These are phyloP conservation scores for Aspergillus fumigatiaffinis DNA, from an alignment of 2,329 filamentous ascomycete species.

Conservation along the genomic window DNA sequence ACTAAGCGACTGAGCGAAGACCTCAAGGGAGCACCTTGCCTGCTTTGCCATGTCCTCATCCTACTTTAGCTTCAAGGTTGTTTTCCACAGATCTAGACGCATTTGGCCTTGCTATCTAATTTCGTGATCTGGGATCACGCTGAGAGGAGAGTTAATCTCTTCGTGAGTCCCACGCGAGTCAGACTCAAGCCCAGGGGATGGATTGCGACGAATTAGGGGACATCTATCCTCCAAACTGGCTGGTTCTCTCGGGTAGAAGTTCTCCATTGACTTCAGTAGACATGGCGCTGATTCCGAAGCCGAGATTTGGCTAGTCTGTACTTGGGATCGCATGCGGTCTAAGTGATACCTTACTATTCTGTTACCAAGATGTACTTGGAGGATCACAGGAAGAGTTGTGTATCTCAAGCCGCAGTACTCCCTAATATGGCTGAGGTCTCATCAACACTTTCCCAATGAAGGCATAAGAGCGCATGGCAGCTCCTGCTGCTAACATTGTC, in stretches of 20 bases:
- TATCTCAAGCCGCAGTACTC: neutral
- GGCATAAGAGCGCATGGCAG: neutral
- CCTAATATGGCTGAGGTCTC: neutral
- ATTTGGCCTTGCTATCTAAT: neutral
- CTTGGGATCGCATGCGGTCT: neutral
- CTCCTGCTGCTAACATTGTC: neutral
- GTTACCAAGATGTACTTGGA: too few species aligned
- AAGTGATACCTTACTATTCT: too few species aligned
- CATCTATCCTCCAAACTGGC: too few species aligned
- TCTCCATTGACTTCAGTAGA: too few species aligned
- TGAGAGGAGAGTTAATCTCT: neutral
- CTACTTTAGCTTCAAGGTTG: too few species aligned
- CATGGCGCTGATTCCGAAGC: neutral
- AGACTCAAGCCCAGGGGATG: neutral
- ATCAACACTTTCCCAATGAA: neutral
- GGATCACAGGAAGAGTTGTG: neutral
- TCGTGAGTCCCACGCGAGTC: too few species aligned
- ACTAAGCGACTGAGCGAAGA: too few species aligned
- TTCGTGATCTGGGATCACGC: neutral
- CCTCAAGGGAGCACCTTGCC: too few species aligned
- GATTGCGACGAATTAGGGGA: too few species aligned
- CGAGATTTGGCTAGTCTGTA: neutral
- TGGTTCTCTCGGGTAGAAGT: too few species aligned
- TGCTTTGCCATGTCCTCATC: too few species aligned
- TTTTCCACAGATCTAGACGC: too few species aligned